Base-by-base conservation (phyloP, 805 yeast genomes). In the Barnettozyma salicaria region DNA sequence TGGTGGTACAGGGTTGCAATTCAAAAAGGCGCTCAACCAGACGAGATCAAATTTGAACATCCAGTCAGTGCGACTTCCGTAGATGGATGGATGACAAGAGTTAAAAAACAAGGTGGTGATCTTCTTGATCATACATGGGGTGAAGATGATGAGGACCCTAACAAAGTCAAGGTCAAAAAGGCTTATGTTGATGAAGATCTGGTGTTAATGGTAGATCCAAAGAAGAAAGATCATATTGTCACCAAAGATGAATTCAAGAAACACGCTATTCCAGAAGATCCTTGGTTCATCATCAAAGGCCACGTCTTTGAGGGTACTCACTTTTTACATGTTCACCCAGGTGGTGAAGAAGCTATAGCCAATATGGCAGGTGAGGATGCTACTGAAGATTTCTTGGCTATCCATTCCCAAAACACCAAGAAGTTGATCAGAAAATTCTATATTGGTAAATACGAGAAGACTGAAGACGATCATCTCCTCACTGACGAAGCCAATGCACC, bases 41-140 rank as follows among this genome's bases (percentile, higher is more conserved):
- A 39, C 19, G 46, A 41, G 20, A 42, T 48, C 19, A 42, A 39
- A 33, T 58, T 53, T 42, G 54, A 56, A 37, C 61, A 55, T 37
- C 61, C 61, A 1, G 48, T 44, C 25, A 22, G 36, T 24, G 58
- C 61, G 3, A 52, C 43, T 22, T 49, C 42, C 14, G 32, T 50
- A 6, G 60, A 56, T 37, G 65, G 65, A 4, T 60, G 65, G 65
- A 60, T 60, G 64, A 64, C 59, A 27, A 46, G 61, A 27, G 60
- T 60, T 18, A 59, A 58, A 34, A 45, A 45, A 6, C 45, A 51
- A 25, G 61, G 61, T 19, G 63, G 63, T 29, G 53, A 58, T 34
- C 32, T 58, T 7, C 37, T 56, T n/a, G 53, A 50, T 22, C 29
- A 42, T n/a, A 55, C 48, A 10, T 59, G 62, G 62, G 64, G 63